phyloP scores from a whole-genome alignment of 768 basidiomycete genomes.

The Auricularia heimuer region DNA sequence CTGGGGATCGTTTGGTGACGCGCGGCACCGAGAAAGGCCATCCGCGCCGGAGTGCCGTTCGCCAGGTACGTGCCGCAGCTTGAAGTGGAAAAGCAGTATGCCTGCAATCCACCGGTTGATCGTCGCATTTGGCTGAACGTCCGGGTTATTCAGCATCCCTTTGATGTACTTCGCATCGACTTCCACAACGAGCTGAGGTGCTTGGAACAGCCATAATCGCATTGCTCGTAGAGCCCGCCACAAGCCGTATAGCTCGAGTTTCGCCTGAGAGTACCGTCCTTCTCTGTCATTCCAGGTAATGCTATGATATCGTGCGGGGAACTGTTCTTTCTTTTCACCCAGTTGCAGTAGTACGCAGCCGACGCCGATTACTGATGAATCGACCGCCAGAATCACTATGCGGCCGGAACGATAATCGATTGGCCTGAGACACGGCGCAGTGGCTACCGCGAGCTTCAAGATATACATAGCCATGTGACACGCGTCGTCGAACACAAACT shows the following conservation, averaged over 20 bases:
- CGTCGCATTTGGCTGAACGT: slow-evolving; percentile 6
- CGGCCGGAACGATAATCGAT: slow-evolving; percentile 12
- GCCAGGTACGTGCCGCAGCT: slow-evolving; percentile 6
- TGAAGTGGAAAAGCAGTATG: slow-evolving; percentile 5
- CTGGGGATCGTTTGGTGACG: slow-evolving; percentile 11
- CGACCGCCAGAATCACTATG: slow-evolving; percentile 14
- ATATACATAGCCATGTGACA: slow-evolving; percentile 4
- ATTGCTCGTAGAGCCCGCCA: slow-evolving; percentile 22
- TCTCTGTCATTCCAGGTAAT: slow-evolving; percentile 26
- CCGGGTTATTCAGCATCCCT: slow-evolving; percentile 9
- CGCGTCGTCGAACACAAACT: slow-evolving; percentile 7
- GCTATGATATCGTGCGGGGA: slow-evolving; percentile 22
- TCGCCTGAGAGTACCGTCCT: slow-evolving; percentile 28
- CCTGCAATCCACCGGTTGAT: slow-evolving; percentile 8
- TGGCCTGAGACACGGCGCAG: slow-evolving; percentile 5
- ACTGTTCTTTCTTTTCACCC: slow-evolving; percentile 1
- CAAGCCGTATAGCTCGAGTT: slow-evolving; percentile 31
- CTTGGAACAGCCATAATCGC: slow-evolving; percentile 20
- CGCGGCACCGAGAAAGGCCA: slow-evolving; percentile 11
- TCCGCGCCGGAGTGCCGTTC: slow-evolving; percentile 5
- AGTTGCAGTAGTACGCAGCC: slow-evolving; percentile 16
- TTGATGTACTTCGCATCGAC: slow-evolving; percentile 8
- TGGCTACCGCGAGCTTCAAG: slow-evolving; percentile 6
- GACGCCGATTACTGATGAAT: slow-evolving; percentile 15
- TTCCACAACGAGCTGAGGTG: slow-evolving; percentile 7